phyloP scores from a whole-genome alignment of 768 basidiomycete species.

The Lepiota venenata region DNA sequence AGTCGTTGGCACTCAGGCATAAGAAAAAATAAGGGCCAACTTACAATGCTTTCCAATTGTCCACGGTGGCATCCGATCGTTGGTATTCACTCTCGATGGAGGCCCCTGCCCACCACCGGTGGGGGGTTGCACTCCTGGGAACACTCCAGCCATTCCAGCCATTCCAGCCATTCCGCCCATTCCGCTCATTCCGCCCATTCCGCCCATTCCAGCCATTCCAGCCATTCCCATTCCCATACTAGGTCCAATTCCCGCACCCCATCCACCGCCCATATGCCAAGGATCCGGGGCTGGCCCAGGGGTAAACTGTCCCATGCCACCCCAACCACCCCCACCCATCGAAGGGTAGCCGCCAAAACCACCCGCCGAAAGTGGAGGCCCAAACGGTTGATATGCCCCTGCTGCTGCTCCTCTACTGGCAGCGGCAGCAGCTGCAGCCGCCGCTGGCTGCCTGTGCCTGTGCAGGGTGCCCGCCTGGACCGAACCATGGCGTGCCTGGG shows the following conservation, averaged over 20 bases:
- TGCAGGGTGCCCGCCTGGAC: background rate
- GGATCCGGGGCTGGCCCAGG: background rate
- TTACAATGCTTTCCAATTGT: slow-evolving; percentile 10
- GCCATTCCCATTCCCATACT: background rate
- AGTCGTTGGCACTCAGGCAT: background rate
- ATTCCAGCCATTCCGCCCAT: background rate
- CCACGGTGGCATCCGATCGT: slow-evolving; percentile 7
- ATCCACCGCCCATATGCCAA: background rate
- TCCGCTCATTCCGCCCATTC: background rate
- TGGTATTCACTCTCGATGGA: background rate
- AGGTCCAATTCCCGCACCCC: background rate
- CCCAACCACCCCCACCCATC: background rate
- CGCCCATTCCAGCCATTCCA: background rate
- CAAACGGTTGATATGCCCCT: background rate
- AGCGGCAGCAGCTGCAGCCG: background rate
- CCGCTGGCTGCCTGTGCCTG: background rate
- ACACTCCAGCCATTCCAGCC: background rate
- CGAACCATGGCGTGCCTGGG: background rate
- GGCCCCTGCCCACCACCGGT: background rate
- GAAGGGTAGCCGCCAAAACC: background rate
- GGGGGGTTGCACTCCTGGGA: background rate
- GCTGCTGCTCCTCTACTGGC: background rate
- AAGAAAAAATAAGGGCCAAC: background rate
- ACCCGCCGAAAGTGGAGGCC: background rate
- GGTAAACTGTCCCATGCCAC: background rate